These are phyloP conservation scores for Ceratocystiopsis brevicomis DNA, from an alignment of 2,329 filamentous ascomycete species.

Conservation along the genomic window DNA sequence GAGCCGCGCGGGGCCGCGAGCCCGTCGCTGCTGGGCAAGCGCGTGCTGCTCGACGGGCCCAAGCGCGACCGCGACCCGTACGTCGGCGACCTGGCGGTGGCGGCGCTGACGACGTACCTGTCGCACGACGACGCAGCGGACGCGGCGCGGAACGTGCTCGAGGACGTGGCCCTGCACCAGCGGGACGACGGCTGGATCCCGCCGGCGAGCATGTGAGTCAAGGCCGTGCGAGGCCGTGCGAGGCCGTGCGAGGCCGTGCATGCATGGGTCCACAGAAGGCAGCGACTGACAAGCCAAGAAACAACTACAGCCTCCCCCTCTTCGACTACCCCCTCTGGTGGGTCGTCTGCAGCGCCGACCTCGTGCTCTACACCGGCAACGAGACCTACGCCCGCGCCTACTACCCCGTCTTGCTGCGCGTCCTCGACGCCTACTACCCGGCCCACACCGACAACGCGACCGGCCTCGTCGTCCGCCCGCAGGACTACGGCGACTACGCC, in stretches of 20 bases:
- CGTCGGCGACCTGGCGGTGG: constrained; percentile 30
- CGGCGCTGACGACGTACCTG: constrained; percentile 27
- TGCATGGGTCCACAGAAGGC: no score
- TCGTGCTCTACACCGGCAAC: constrained; percentile 31
- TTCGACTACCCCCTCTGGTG: constrained; percentile 36
- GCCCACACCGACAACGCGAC: constrained; percentile 21
- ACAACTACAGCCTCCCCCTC: constrained; percentile 25
- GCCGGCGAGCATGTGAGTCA: constrained; percentile 30
- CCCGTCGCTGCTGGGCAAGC: constrained; percentile 23
- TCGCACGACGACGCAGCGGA: constrained; percentile 21
- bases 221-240: no score
- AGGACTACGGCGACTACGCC: constrained; percentile 30
- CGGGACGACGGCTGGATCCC: constrained; percentile 33
- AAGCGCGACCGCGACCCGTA: constrained; percentile 35
- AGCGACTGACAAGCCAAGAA: no score
- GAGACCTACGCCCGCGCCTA: constrained; percentile 21
- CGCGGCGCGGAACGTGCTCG: constrained; percentile 26
- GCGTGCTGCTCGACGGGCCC: constrained; percentile 29
- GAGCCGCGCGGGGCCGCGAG: constrained; percentile 27
- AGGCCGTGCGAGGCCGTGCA: no score
- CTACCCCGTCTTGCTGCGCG: constrained; percentile 21
- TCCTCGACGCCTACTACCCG: constrained; percentile 28
- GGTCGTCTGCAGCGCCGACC: constrained; percentile 28
- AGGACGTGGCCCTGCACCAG: constrained; percentile 29
- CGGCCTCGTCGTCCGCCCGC: constrained; percentile 21